Evolutionary conservation across 768 basidiomycete species (phyloP).

Genomic region (Pleurotus tuber-regium): DNA sequence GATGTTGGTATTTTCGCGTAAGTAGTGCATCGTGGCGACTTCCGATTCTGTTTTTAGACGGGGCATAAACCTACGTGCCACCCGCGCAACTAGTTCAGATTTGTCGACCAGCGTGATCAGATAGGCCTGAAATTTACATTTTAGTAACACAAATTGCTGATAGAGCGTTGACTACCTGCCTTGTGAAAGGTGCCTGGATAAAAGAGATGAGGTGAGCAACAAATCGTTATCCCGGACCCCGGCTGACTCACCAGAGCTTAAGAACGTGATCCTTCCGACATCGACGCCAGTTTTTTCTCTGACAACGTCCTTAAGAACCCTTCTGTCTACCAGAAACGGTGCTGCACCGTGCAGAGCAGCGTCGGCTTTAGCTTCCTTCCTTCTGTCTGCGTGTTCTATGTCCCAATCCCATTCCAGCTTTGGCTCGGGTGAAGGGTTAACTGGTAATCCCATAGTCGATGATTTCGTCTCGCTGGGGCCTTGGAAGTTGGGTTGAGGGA

Average conservation of each 20-base stretch:
- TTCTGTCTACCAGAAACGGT: slow-evolving; percentile 76
- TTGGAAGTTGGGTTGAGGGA: neutral
- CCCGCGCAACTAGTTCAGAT: slow-evolving; percentile 68
- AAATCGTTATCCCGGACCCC: slow-evolving; percentile 10
- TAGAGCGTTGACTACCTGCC: slow-evolving; percentile 39
- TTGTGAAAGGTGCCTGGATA: slow-evolving; percentile 81
- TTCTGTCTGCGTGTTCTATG: slow-evolving; percentile 67
- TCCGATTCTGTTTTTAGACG: slow-evolving; percentile 86
- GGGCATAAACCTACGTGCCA: slow-evolving; percentile 84
- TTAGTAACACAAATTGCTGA: too few relatives aligned
- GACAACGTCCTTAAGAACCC: slow-evolving; percentile 74
- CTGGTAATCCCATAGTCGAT: slow-evolving; percentile 9
- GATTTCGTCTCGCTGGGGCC: slow-evolving; percentile 6
- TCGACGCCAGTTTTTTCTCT: slow-evolving; percentile 63
- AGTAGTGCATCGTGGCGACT: slow-evolving; percentile 80
- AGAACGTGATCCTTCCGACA: slow-evolving; percentile 68
- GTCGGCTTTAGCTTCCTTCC: slow-evolving; percentile 61
- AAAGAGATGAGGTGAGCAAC: slow-evolving; percentile 9
- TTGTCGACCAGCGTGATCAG: slow-evolving; percentile 63
- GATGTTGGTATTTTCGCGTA: slow-evolving; percentile 65
- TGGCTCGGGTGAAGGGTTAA: slow-evolving; percentile 13
- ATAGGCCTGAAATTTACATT: slow-evolving; percentile 83
- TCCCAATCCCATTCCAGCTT: slow-evolving; percentile 69
- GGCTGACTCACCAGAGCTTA: slow-evolving; percentile 63
- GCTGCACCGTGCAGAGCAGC: slow-evolving; percentile 56